Percentiles rank a stretch among this genome's conserved stretches.
phyloP scores from a whole-genome alignment of 352 stramenopile species.

The Paralagenidium karlingii region DNA sequence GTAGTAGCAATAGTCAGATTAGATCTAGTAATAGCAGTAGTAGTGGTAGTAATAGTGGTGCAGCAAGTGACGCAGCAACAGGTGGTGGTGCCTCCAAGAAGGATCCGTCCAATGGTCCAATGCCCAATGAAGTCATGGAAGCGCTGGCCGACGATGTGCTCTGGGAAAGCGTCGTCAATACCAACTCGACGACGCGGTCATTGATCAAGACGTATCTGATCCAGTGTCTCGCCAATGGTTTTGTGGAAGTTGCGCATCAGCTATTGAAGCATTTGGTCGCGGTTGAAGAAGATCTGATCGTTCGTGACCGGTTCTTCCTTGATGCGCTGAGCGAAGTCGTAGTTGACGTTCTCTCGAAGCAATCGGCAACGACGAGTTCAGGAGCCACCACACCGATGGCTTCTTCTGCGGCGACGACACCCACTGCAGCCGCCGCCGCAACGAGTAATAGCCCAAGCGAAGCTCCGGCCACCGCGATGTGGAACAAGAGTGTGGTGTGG shows the following conservation, averaged over 20 bases:
- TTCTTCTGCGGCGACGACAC: conserved; percentile 10
- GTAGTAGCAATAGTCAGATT: too few relatives aligned
- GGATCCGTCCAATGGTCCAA: too few relatives aligned
- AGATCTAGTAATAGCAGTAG: too few relatives aligned
- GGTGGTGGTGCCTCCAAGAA: too few relatives aligned
- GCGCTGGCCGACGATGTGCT: conserved; percentile 26
- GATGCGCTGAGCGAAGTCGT: conserved; percentile 51
- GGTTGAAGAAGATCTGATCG: conserved; percentile 48
- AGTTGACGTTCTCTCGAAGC: conserved; percentile 9
- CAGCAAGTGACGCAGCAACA: too few relatives aligned
- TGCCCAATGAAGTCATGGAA: conserved; percentile 25
- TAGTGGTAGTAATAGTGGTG: too few relatives aligned
- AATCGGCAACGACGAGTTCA: background rate
- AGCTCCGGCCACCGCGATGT: too few relatives aligned
- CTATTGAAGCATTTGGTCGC: conserved; percentile 40
- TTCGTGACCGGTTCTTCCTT: conserved; percentile 61
- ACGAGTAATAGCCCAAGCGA: too few relatives aligned
- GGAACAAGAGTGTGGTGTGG: conserved; percentile 43
- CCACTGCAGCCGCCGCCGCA: too few relatives aligned
- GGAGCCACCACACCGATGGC: background rate
- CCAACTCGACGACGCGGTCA: conserved; percentile 56
- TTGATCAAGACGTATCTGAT: conserved; percentile 54
- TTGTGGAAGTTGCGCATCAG: too few relatives aligned
- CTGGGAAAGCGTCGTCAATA: conserved; percentile 61
- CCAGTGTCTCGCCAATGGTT: conserved; percentile 49